phyloP scores from a whole-genome alignment of 1,284 basidiomycete species.

The Pholiota adiposa region DNA sequence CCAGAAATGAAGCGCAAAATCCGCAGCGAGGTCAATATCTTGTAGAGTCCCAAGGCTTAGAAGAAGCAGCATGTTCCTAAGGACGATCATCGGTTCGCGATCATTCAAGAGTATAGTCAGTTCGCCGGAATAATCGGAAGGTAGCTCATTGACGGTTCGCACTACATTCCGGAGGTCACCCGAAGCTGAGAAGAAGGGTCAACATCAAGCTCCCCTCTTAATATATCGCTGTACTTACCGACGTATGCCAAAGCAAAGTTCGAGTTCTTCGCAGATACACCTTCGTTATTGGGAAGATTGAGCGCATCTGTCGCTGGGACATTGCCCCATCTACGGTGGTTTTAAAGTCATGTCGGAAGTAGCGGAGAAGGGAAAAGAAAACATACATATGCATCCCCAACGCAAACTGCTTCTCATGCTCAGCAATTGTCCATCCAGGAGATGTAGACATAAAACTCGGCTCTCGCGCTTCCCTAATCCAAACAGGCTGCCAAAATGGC shows the following conservation, averaged over 20 bases:
- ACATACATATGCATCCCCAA: conserved; percentile 7
- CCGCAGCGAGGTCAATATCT: conserved; percentile 32
- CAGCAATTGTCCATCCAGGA: too few relatives aligned
- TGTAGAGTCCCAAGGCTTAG: conserved; percentile 36
- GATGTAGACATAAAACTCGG: conserved; percentile 24
- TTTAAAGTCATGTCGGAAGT: too few relatives aligned
- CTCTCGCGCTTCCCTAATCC: conserved; percentile 26
- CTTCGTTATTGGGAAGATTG: background rate
- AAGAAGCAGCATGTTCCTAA: conserved; percentile 42
- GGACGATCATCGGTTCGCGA: conserved; percentile 23
- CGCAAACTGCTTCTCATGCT: too few relatives aligned
- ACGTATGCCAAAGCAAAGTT: background rate
- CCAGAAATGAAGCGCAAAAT: conserved; percentile 49
- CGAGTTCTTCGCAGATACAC: background rate
- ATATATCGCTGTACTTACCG: background rate
- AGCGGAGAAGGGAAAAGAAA: too few relatives aligned
- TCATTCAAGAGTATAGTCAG: conserved; percentile 43
- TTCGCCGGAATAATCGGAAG: conserved; percentile 37
- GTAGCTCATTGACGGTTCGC: conserved; percentile 38
- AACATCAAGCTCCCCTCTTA: background rate
- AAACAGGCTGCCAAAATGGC: conserved; percentile 31
- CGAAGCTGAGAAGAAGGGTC: conserved; percentile 33
- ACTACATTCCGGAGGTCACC: conserved; percentile 45
- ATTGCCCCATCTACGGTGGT: background rate
- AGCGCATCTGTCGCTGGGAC: background rate